Conservation (phyloP, 2,329 filamentous ascomycete species). For the Colletotrichum zoysiae region DNA sequence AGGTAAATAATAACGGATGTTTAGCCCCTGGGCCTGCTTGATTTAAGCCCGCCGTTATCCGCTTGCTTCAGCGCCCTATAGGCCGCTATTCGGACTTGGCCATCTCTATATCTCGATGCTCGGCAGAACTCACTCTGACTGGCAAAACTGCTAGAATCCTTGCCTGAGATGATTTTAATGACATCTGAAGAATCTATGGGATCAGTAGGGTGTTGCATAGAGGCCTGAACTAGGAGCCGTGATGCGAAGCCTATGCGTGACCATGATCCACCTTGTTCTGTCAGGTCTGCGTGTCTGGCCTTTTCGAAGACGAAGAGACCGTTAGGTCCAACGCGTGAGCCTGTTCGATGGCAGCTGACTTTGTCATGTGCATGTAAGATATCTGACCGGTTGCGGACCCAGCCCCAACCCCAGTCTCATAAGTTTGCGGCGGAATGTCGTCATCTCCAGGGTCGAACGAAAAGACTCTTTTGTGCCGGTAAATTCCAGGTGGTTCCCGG, state of each 20-base stretch:
- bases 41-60: not conserved
- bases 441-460: slow-evolving; percentile 49
- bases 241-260: not conserved
- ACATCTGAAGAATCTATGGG: not conserved
- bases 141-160: not conserved
- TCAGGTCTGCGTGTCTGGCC: not conserved
- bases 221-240: not conserved
- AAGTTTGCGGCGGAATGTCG: slow-evolving; percentile 14
- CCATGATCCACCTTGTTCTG: not conserved
- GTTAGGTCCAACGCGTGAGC: not conserved
- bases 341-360: not conserved
- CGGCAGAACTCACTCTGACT: not conserved
- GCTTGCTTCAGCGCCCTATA: not conserved
- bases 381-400: not conserved
- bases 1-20: not conserved
- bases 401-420: not conserved
- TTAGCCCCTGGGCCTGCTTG: not conserved
- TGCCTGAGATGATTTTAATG: not conserved
- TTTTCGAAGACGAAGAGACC: not conserved
- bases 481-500: not conserved
- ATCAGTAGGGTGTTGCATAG: not conserved
- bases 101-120: not conserved
- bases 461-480: slow-evolving; percentile 45
- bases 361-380: no score
- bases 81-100: not conserved